A percentile compares a stretch with the other conserved stretches of the same genome.
Conservation (phyloP, 495 filamentous ascomycete species). For the Annulohypoxylon bovei region DNA sequence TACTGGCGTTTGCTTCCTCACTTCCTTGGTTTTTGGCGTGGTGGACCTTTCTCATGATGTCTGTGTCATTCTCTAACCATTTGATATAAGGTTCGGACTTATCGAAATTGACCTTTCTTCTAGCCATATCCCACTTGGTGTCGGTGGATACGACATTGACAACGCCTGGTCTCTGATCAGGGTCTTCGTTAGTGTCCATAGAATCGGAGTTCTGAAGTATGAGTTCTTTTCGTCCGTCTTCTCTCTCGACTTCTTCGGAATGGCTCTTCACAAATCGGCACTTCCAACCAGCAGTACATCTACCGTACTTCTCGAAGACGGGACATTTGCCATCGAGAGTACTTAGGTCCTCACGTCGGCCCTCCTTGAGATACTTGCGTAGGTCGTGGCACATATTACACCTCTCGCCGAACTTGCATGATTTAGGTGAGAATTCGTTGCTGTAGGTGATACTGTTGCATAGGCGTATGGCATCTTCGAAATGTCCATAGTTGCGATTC, state of each 20-base stretch:
- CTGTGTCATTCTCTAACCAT: constrained; percentile 73
- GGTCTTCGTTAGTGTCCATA: constrained; percentile 36
- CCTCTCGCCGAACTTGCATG: constrained; percentile 77
- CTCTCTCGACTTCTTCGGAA: constrained; percentile 74
- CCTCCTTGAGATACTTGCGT: constrained; percentile 82
- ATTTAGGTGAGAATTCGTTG: constrained; percentile 78
- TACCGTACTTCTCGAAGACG: constrained; percentile 77
- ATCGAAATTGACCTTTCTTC: constrained; percentile 69
- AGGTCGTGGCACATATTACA: constrained; percentile 86
- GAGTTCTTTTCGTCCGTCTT: constrained; percentile 84
- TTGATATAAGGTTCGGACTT: constrained; percentile 79
- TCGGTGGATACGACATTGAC: constrained; percentile 75
- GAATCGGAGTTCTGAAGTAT: constrained; percentile 59
- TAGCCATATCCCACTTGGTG: constrained; percentile 74
- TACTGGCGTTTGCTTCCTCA: constrained; percentile 48
- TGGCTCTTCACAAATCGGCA: constrained; percentile 89
- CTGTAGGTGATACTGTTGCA: constrained; percentile 73
- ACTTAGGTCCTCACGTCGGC: constrained; percentile 79
- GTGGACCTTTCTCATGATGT: constrained; percentile 63
- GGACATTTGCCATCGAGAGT: constrained; percentile 82
- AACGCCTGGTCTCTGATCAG: constrained; percentile 62
- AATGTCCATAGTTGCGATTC: constrained; percentile 82
- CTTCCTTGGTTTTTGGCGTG: constrained; percentile 57
- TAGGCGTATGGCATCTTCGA: constrained; percentile 78
- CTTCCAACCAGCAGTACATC: constrained; percentile 86